These are phyloP conservation scores for Waltiozyma sp. DNA, from an alignment of 1,139 yeast species.

Conservation along the genomic window DNA sequence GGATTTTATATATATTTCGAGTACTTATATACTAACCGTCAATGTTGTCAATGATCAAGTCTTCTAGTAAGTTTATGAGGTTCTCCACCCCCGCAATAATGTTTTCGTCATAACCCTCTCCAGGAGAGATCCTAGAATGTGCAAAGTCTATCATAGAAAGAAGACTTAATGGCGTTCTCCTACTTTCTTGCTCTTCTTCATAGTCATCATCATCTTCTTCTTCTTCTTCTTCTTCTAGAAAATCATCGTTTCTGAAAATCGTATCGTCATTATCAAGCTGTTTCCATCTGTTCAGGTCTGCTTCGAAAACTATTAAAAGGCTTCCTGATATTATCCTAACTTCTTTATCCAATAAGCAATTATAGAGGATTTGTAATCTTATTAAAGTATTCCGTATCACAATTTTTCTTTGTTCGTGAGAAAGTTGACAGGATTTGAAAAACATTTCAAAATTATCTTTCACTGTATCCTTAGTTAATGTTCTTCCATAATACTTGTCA, in stretches of 20 bases:
- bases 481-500: constrained; percentile 65
- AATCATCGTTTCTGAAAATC: constrained; percentile 27
- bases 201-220: constrained; percentile 24
- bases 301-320: constrained; percentile 64
- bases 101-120: constrained; percentile 63
- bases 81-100: constrained; percentile 57
- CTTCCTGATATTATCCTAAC: constrained; percentile 67
- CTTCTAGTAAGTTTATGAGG: constrained; percentile 34
- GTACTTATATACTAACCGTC: no score
- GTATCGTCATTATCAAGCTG: constrained; percentile 28
- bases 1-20: no score
- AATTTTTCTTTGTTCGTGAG: constrained; percentile 21
- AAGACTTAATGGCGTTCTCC: constrained; percentile 24
- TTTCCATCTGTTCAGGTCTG: constrained; percentile 43
- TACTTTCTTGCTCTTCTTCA: constrained; percentile 18
- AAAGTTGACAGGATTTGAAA: constrained; percentile 30
- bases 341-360: constrained; percentile 51
- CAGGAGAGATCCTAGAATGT: constrained; percentile 57
- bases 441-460: constrained; percentile 39
- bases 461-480: constrained; percentile 34
- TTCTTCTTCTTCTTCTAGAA: constrained; percentile 20
- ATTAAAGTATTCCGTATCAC: constrained; percentile 35
- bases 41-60: no score
- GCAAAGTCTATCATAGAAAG: constrained; percentile 82
- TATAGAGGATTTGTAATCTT: constrained; percentile 53